phyloP scores from a whole-genome alignment of 768 basidiomycete species.

The Daedaleopsis nitida region DNA sequence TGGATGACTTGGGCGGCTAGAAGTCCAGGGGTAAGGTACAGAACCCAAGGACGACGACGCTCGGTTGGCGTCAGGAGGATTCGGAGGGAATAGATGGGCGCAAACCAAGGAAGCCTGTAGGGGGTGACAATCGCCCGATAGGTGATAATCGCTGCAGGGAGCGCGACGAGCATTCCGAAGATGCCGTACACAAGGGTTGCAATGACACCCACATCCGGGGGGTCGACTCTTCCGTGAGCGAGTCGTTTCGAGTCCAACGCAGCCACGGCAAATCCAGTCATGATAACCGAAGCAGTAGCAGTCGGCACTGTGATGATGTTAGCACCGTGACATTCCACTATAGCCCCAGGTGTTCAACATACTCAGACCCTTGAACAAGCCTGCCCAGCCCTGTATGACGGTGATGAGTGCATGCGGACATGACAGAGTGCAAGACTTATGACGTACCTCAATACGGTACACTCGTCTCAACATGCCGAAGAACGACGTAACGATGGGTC shows the following conservation, averaged over 20 bases:
- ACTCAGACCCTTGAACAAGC: conserved; percentile 83
- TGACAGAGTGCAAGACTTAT: too few relatives aligned
- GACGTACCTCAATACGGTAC: conserved; percentile 66
- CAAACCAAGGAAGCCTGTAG: conserved; percentile 68
- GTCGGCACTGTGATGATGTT: conserved; percentile 47
- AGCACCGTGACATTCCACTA: conserved; percentile 13
- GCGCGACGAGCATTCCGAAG: conserved; percentile 62
- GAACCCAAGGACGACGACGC: conserved; percentile 72
- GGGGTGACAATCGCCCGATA: conserved; percentile 88
- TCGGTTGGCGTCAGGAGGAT: conserved; percentile 82
- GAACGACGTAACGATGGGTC: conserved; percentile 74
- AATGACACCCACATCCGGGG: conserved; percentile 58
- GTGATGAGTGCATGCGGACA: conserved; percentile 6
- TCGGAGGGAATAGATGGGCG: conserved; percentile 59
- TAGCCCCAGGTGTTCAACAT: conserved; percentile 17
- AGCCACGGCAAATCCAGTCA: conserved; percentile 59
- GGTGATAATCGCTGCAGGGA: conserved; percentile 74
- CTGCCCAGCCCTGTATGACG: conserved; percentile 55
- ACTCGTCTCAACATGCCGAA: conserved; percentile 75
- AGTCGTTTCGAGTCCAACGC: conserved; percentile 60
- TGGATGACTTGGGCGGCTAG: conserved; percentile 46
- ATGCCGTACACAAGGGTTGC: conserved; percentile 67
- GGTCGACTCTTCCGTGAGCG: conserved; percentile 64
- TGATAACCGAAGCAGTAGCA: conserved; percentile 48
- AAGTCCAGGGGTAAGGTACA: conserved; percentile 79